Conservation (phyloP, 2,329 filamentous ascomycete species). For the Talaromyces islandicus region DNA sequence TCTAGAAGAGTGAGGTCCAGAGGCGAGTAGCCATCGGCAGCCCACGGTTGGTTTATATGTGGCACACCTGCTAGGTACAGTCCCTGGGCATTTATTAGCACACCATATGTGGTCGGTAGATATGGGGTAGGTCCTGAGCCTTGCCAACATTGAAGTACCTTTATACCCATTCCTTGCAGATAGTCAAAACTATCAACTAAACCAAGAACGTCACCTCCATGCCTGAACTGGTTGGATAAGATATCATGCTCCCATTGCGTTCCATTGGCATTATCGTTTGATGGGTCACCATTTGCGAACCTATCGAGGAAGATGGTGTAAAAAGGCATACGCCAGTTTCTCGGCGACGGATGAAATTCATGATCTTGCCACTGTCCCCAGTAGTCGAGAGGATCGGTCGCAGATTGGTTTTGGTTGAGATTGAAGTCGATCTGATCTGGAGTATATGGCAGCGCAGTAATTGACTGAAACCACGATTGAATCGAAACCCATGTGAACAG, state of each 20-base stretch:
- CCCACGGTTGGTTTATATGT: conserved; percentile 56
- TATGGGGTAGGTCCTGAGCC: conserved; percentile 1
- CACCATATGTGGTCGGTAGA: background rate
- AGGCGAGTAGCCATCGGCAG: conserved; percentile 50
- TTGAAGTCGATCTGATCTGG: conserved; percentile 46
- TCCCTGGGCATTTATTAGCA: conserved; percentile 27
- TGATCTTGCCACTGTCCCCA: conserved; percentile 46
- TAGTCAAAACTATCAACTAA: conserved; percentile 53
- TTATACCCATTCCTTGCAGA: conserved; percentile 54
- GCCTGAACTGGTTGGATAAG: conserved; percentile 51
- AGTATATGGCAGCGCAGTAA: conserved; percentile 30
- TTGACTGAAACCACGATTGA: background rate
- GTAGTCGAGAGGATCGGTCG: conserved; percentile 50
- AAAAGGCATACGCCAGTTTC: conserved; percentile 56
- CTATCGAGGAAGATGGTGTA: conserved; percentile 57
- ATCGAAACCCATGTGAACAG: background rate
- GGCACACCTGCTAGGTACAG: conserved; percentile 55
- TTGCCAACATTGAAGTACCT: conserved; percentile 24
- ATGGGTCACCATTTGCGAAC: conserved; percentile 55
- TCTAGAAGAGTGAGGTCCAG: conserved; percentile 56
- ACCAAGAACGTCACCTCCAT: conserved; percentile 52
- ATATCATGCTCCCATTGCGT: conserved; percentile 53
- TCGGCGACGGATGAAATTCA: conserved; percentile 45
- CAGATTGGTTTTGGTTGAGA: conserved; percentile 50
- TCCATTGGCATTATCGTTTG: conserved; percentile 54